These are phyloP conservation scores for Sporormia fimetaria DNA, from an alignment of 495 filamentous ascomycete species.

Conservation along the genomic window DNA sequence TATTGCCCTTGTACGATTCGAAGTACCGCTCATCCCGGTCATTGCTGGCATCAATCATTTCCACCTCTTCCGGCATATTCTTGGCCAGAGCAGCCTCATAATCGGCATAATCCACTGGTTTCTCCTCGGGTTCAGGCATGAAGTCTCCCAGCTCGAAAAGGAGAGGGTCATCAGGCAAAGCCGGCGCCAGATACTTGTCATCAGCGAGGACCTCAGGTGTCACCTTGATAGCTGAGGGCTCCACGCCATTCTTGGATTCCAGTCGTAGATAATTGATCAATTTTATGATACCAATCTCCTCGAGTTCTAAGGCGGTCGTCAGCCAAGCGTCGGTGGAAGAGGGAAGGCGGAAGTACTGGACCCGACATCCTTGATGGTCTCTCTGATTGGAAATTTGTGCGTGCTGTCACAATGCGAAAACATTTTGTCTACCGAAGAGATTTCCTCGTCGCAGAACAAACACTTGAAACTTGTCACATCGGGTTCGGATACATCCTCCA, in stretches of 20 bases:
- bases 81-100: constrained; percentile 4
- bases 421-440: neutral
- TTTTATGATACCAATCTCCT: constrained; percentile 12
- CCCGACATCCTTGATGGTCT: constrained; percentile 2
- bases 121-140: constrained; percentile 8
- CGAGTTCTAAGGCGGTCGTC: constrained; percentile 3
- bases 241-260: neutral
- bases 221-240: constrained; percentile 1
- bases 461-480: constrained; percentile 10
- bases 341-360: constrained; percentile 2
- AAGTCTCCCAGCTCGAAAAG: constrained; percentile 16
- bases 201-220: constrained; percentile 2
- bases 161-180: constrained; percentile 9
- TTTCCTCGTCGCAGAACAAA: constrained; percentile 10
- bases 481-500: constrained; percentile 11
- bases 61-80: constrained; percentile 2
- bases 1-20: constrained; percentile 34
- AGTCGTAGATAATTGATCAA: constrained; percentile 16
- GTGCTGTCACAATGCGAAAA: constrained; percentile 1
- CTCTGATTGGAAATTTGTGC: constrained; percentile 5
- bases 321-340: neutral
- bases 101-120: constrained; percentile 6
- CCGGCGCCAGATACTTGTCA: constrained; percentile 13
- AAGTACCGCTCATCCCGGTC: constrained; percentile 17
- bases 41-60: neutral